Base-by-base conservation (phyloP, 805 yeast genomes). In the Saccharomycopsis fibuligera region DNA sequence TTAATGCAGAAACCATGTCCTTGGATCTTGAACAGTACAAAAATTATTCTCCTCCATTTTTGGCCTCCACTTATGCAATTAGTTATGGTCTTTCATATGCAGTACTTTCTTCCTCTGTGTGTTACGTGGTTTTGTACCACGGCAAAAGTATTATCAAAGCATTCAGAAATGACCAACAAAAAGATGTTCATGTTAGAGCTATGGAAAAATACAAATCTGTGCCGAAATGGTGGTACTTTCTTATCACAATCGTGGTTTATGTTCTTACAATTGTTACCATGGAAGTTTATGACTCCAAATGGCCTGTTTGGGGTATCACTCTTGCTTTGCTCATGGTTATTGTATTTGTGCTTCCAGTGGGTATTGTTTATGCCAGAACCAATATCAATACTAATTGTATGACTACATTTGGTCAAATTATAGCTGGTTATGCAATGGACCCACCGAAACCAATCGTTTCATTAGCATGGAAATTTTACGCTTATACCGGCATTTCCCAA, bases 381-480 rank as follows among this genome's bases (percentile, higher is more conserved):
- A 83, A 83, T 65, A 72, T 67, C 38, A 57, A 72, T 1, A 74
- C 81, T 48, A 82, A 83, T 10, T 64, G 81, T 56, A 85, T 81
- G 3, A 60, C 82, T 46, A 74, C 81, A 2, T 86, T 79, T 48
- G 78, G 79, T 3, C 83, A 79, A 55, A 60, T 79, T 51, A 69
- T 79, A 33, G 75, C 78, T 45, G 83, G 84, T 8, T 79, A 78
- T 55, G 72, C 78, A 35, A 71, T 81, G 50, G 66, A 76, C 10
- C 86, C 85, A 2, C 85, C 80, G 1, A 64, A 67, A 43, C 76
- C 86, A 1, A 62, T 79, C n/a, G 83, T 85, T 0, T 71, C 78
- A 62, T 77, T 83, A 71, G 70, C 76, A 55, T 70, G 78, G 66
- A 79, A 79, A 62, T 74, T 80, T 5, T 73, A 71, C 55, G 83